Evolutionary conservation across 768 basidiomycete species (phyloP), one percentile per base, ranked within the genome.

Genomic region (Mycena metata): DNA sequence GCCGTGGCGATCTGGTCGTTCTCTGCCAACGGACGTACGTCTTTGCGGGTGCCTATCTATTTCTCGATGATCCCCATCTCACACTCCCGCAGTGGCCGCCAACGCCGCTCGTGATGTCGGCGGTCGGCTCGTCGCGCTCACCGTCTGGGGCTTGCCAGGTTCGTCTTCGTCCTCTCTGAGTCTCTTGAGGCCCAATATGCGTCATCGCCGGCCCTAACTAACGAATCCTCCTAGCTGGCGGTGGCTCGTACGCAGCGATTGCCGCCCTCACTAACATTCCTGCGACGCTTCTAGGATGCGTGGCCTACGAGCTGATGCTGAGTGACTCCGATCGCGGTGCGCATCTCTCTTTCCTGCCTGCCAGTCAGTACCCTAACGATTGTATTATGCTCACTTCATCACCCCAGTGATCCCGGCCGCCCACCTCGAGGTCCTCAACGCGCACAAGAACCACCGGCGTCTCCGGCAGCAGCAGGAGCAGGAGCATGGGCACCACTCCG

Each of bases 21-120:
- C 74, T 80, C 86, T 4, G 79, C 85, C 5, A 81, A 83, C 36
- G 84, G 85, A 39, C 75, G 63, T 50, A 7, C 43, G 19, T 24
- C 42, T n/a, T n/a, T n/a, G 11, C 23, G 23, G 19, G 2, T 15
- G 24, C 17, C 15, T 45, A 36, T 21, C 17, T 45, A 36, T 21
- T 11, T 26, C 10, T 41, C 21, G 30, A 41, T 41, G 8, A 41
- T 41, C 23, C 19, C 19, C 8, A 33, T 8, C 21, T 23, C 21
- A 47, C 24, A 51, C 21, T n/a, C 35, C 33, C 17, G 24, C 33
- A 64, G 63, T 92, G 56, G 84, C 88, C 11, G 81, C 90, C 33
- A 93, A 93, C 76, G 80, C 89, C 3, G 90, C 90, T 23, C 89
- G 91, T 73, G 91, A 92, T 73, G 26, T 93, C 47, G 91, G 91